Evolutionary conservation across 2,329 filamentous ascomycete genomes (phyloP).

Genomic region (Nemania sp.): DNA sequence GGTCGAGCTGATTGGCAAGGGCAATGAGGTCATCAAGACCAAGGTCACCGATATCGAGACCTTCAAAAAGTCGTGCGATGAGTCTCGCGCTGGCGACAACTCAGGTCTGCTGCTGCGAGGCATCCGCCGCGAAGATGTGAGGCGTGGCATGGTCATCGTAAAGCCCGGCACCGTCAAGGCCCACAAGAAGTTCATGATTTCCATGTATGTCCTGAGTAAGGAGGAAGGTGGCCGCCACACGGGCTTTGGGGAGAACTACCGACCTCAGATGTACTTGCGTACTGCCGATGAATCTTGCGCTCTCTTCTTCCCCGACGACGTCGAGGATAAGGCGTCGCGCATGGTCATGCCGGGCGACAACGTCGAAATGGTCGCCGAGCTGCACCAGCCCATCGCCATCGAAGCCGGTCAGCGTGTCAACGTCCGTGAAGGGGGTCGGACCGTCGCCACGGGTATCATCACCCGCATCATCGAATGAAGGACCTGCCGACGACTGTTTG

Average conservation of each 20-base stretch:
- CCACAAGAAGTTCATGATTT: conserved; percentile 89
- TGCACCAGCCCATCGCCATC: conserved; percentile 83
- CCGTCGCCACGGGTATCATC: conserved; percentile 81
- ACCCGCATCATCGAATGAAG: conserved; percentile 71
- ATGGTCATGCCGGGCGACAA: conserved; percentile 99
- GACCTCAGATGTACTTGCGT: conserved; percentile 93
- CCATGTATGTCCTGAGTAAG: conserved; percentile 96
- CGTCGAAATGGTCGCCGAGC: conserved; percentile 91
- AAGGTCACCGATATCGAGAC: conserved; percentile 99
- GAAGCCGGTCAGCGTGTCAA: conserved; percentile 97
- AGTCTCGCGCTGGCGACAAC: conserved; percentile 96
- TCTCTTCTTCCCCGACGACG: conserved; percentile 85
- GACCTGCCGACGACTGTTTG: not conserved
- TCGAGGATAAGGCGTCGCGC: conserved; percentile 64
- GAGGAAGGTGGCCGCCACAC: conserved; percentile 98
- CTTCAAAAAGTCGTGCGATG: conserved; percentile 99
- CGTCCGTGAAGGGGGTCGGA: conserved; percentile 93
- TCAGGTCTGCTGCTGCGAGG: conserved; percentile 95
- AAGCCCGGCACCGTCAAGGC: conserved; percentile 83
- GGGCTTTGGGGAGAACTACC: conserved; percentile 94
- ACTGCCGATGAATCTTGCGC: conserved; percentile 82
- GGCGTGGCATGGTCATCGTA: conserved; percentile 91
- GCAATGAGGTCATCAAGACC: conserved; percentile 83
- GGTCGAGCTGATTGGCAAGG: conserved; percentile 92
- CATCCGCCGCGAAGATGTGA: conserved; percentile 92